phyloP scores from a whole-genome alignment of 805 yeast genomes.

The Wickerhamomyces chambardii region DNA sequence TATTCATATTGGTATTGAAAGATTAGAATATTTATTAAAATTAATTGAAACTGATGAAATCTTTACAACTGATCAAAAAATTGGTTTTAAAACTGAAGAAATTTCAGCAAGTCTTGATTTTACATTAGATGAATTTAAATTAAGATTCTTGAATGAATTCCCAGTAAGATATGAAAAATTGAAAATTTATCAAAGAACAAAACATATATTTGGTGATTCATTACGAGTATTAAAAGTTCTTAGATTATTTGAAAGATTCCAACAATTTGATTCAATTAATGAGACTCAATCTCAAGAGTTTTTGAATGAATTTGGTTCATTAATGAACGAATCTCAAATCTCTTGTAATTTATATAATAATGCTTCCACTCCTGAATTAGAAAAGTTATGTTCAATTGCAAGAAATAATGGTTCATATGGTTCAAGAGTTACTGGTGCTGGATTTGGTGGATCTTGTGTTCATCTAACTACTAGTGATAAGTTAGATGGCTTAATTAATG shows the following conservation, averaged over 20 bases:
- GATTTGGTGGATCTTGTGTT: slow-evolving; percentile 72
- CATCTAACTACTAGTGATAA: slow-evolving; percentile 43
- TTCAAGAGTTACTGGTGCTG: slow-evolving; percentile 72
- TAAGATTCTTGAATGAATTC: slow-evolving; percentile 37
- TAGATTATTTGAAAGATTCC: slow-evolving; percentile 23
- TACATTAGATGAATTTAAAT: slow-evolving; percentile 31
- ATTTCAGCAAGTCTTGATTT: slow-evolving; percentile 34
- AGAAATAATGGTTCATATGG: slow-evolving; percentile 49
- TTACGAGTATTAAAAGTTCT: slow-evolving; percentile 46
- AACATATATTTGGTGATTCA: slow-evolving; percentile 57
- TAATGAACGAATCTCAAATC: slow-evolving; percentile 52
- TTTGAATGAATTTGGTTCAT: slow-evolving; percentile 35
- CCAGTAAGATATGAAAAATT: slow-evolving; percentile 51
- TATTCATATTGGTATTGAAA: slow-evolving; percentile 29
- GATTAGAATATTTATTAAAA: slow-evolving; percentile 30
- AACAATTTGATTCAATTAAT: slow-evolving; percentile 1
- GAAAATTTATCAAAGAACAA: slow-evolving; percentile 46
- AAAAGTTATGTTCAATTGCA: slow-evolving; percentile 45
- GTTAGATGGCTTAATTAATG: slow-evolving; percentile 25
- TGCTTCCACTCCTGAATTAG: slow-evolving; percentile 48
- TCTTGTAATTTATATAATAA: slow-evolving; percentile 40
- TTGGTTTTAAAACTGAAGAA: slow-evolving; percentile 42
- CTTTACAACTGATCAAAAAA: slow-evolving; percentile 23
- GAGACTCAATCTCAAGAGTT: slow-evolving; percentile 22
- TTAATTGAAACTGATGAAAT: slow-evolving; percentile 30